These are phyloP conservation scores for Quercus engelmannii DNA, from an alignment of 306 rosid species.

Conservation along the genomic window DNA sequence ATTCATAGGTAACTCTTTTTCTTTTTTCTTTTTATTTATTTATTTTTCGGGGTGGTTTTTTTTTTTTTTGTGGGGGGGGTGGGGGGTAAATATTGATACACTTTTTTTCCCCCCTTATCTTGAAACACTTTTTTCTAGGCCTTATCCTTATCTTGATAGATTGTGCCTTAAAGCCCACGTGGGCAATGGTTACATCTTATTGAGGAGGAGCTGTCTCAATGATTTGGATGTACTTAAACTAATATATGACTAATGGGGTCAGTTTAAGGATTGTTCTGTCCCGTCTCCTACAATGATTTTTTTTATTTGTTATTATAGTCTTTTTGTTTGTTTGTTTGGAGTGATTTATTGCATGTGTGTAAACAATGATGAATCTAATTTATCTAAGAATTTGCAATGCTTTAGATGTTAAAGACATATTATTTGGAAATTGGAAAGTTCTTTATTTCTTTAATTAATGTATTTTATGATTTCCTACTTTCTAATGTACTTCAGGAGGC, in stretches of 20 bases:
- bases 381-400: neutral
- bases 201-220: neutral
- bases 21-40: neutral
- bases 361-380: neutral
- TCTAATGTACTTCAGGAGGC: neutral
- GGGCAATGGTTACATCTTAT: slow-evolving; percentile 17
- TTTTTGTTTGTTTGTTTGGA: neutral
- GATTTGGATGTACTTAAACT: neutral
- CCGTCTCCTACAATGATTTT: neutral
- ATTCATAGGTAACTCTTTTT: neutral
- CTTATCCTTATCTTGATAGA: slow-evolving; percentile 20
- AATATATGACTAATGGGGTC: neutral
- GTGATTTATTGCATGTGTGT: neutral
- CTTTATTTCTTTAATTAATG: neutral
- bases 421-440: neutral
- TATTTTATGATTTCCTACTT: neutral
- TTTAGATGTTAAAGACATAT: neutral
- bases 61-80: too few species aligned
- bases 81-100: neutral
- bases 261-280: neutral
- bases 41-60: too few species aligned
- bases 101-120: too few species aligned
- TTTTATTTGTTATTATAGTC: neutral
- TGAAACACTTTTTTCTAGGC: neutral
- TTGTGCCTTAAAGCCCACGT: slow-evolving; percentile 11